Evolutionary conservation across 2,329 filamentous ascomycete species (phyloP), one percentile per base, ranked within the genome.

Genomic region (Colletotrichum plurivorum): DNA sequence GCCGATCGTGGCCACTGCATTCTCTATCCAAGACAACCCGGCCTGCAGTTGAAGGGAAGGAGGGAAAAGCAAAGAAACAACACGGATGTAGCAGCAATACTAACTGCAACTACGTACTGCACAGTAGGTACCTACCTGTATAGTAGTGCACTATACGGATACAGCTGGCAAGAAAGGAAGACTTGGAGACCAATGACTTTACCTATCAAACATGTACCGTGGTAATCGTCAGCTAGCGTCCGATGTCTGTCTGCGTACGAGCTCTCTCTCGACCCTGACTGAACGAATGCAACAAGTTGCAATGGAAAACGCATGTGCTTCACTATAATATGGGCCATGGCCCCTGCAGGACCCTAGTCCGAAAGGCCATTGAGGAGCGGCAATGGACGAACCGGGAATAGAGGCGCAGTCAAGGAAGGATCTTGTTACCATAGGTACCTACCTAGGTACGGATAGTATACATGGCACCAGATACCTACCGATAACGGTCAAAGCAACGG

Each of bases 311-410:
- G 51, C 51, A 46, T 66, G 49, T 61, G 51, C 54, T 56, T 61
- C 36, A 25, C 49, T 69, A 27, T 25, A 52, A 25, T 25, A 25
- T 27, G 13, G 31, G 59, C 55, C 43, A 60, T 39, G 36, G 49
- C 62, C 51, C 62, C 36, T 54, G 62, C 43, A 16, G 25, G 20
- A n/a, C 61, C 22, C 45, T 54, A 43, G 61, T 51, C 49, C 15
- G 52, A 59, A 55, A 39, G 18, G 15, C 55, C 49, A 54, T 45
- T 49, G 54, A 56, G 4, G 4, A 25, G 36, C 46, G 62, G 55
- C 25, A 53, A 55, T 55, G 55, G 51, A 59, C 59, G 53, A 51
- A 65, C 41, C 53, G 53, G 60, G 65, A 16, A 58, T n/a, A 51
- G 59, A 57, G 58, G 15, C 60, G 43, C 36, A 41, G 45, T 60